Evolutionary conservation across 306 rosid genomes (phyloP), one percentile per base, ranked within the genome.

Genomic region (Rosa persica): DNA sequence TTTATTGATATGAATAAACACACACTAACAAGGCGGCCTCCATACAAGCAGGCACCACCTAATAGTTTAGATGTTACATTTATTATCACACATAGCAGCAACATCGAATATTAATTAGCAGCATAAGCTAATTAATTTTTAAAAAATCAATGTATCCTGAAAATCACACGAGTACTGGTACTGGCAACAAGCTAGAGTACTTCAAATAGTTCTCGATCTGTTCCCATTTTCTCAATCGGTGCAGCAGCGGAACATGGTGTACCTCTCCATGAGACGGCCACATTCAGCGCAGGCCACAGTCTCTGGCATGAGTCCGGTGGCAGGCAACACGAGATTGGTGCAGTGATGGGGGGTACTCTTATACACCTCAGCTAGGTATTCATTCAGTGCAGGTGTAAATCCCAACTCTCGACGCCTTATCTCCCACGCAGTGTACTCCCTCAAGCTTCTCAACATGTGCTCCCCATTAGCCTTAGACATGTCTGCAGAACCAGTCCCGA

Each of bases 211-310:
- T 12, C n/a, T 23, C 19, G 9, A 20, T 52, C 19, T 12, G 39
- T 61, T 15, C 22, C 42, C 68, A 30, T 15, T 64, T 30, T 64
- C 22, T 72, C 68, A 82, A 8, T 82, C 85, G n/a, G 66, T 79
- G 75, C 85, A 72, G 78, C 79, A 82, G 65, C 81, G 81, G 81
- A 77, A 82, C 85, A 82, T 54, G 71, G 81, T 82, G 75, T 1
- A 82, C 44, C 78, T 30, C 36, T 82, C 81, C 85, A 82, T 77
- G 70, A 72, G 75, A 51, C 75, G 78, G 75, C 81, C 85, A 3
- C 85, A 77, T 75, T 77, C 85, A 19, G 81, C 80, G 75, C 85
- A 82, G 36, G 81, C 71, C 39, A 76, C 81, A 3, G 81, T 70
- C 38, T 76, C 81, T 1, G 84, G 84, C 84, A 81, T 81, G 58